Percentiles rank a stretch among this genome's conserved stretches.
phyloP scores from a whole-genome alignment of 768 basidiomycete species.

The Ramaria sp. region DNA sequence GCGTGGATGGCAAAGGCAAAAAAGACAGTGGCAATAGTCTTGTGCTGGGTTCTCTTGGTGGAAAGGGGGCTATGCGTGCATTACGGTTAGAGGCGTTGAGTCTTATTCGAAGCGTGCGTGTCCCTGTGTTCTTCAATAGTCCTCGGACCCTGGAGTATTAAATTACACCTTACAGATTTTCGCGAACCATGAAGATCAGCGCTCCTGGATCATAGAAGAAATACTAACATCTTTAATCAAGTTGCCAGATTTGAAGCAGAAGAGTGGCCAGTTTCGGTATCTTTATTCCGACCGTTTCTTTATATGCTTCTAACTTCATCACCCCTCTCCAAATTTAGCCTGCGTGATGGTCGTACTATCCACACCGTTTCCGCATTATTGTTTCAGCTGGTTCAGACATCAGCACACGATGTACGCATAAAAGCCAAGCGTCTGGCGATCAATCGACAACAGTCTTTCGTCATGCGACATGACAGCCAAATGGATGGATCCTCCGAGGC shows the following conservation, averaged over 20 bases:
- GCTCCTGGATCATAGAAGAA: slow-evolving; percentile 97
- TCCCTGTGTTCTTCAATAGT: background rate
- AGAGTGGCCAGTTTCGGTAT: slow-evolving; percentile 81
- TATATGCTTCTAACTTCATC: background rate
- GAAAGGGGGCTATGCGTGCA: slow-evolving; percentile 71
- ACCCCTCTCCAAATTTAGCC: slow-evolving; percentile 30
- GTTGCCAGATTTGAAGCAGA: slow-evolving; percentile 81
- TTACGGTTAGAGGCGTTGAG: slow-evolving; percentile 74
- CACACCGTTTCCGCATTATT: slow-evolving; percentile 89
- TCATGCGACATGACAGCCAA: slow-evolving; percentile 50
- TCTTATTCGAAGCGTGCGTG: slow-evolving; percentile 73
- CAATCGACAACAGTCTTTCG: slow-evolving; percentile 48
- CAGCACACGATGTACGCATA: slow-evolving; percentile 77
- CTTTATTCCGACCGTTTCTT: background rate
- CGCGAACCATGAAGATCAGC: slow-evolving; percentile 80
- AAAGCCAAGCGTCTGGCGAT: slow-evolving; percentile 54
- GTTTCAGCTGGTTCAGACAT: slow-evolving; percentile 93
- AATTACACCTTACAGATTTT: slow-evolving; percentile 52
- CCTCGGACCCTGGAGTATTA: background rate
- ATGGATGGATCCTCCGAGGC: slow-evolving; percentile 33
- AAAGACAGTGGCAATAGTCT: slow-evolving; percentile 34
- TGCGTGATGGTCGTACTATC: slow-evolving; percentile 85
- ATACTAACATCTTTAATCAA: slow-evolving; percentile 85
- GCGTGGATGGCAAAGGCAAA: slow-evolving; percentile 43
- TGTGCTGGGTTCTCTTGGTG: slow-evolving; percentile 45